phyloP scores from a whole-genome alignment of 257 asterid species.

The Ballota nigra region DNA sequence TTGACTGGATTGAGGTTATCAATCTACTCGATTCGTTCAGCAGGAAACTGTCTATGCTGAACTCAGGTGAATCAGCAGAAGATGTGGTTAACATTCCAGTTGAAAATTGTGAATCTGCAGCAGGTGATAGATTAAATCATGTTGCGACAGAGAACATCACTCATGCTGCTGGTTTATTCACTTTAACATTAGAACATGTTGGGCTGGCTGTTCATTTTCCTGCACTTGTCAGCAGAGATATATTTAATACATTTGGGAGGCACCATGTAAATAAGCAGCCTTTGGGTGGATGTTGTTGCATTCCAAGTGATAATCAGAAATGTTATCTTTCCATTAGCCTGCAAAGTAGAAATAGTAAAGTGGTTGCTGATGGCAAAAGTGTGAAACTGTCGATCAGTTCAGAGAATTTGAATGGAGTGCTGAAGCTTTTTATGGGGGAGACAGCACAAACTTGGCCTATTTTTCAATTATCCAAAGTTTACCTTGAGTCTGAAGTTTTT shows the following conservation, averaged over 20 bases:
- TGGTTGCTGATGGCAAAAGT: conserved; percentile 50
- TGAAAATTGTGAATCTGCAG: conserved; percentile 30
- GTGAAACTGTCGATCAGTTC: conserved; percentile 44
- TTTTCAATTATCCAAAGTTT: conserved; percentile 66
- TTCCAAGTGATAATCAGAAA: conserved; percentile 37
- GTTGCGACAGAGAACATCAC: conserved; percentile 25
- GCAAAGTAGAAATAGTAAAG: conserved; percentile 49
- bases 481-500: conserved; percentile 51
- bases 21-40: conserved; percentile 39
- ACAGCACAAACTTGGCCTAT: conserved; percentile 59
- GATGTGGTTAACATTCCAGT: conserved; percentile 17
- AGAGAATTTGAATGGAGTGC: conserved; percentile 52
- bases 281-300: conserved; percentile 34
- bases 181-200: conserved; percentile 50
- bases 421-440: conserved; percentile 48
- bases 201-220: conserved; percentile 64
- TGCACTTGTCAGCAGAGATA: conserved; percentile 41
- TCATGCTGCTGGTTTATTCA: conserved; percentile 32
- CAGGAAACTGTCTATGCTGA: conserved; percentile 31
- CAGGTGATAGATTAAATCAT: conserved; percentile 34
- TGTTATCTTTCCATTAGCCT: conserved; percentile 56
- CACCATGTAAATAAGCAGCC: conserved; percentile 32
- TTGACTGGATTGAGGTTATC: conserved; percentile 74
- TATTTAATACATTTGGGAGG: conserved; percentile 31
- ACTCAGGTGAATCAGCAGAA: conserved; percentile 32